These are phyloP conservation scores for Penicillium roqueforti DNA, from an alignment of 495 filamentous ascomycete genomes.

Conservation along the genomic window DNA sequence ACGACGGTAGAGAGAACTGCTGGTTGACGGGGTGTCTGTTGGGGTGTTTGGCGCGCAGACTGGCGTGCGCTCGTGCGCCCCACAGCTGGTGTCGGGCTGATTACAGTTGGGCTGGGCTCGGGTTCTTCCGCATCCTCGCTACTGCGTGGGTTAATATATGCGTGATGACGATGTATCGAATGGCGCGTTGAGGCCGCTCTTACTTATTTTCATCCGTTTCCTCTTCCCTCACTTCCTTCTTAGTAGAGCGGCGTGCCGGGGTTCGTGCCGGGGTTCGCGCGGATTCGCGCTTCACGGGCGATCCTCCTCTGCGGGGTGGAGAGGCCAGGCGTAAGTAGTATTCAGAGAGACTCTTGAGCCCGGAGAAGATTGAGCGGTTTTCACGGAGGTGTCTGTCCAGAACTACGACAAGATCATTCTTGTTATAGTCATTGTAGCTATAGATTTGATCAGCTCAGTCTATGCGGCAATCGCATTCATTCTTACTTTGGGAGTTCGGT, in stretches of 20 bases:
- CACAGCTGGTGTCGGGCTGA: background rate
- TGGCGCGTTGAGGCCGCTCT: constrained; percentile 11
- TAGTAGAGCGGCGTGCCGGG: constrained; percentile 20
- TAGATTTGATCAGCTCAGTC: constrained; percentile 17
- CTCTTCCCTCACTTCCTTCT: constrained; percentile 38
- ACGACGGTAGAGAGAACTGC: constrained; percentile 20
- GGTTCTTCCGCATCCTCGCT: constrained; percentile 2
- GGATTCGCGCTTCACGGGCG: constrained; percentile 72
- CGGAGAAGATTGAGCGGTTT: constrained; percentile 56
- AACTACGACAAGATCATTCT: constrained; percentile 72
- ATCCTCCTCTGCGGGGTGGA: constrained; percentile 42
- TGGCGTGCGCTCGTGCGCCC: constrained; percentile 1
- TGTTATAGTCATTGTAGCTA: constrained; percentile 70
- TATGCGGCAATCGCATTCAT: constrained; percentile 7
- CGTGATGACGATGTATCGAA: background rate
- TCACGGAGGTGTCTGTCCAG: constrained; percentile 71
- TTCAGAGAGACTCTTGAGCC: constrained; percentile 59
- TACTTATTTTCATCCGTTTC: constrained; percentile 46
- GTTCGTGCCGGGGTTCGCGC: constrained; percentile 1
- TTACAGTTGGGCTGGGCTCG: background rate
- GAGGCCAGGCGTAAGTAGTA: constrained; percentile 69
- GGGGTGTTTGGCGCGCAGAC: constrained; percentile 12
- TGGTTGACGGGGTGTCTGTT: constrained; percentile 21
- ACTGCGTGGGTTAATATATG: background rate
- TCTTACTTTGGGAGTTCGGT: constrained; percentile 72